Evolutionary conservation across 441 rosid genomes (phyloP).

Genomic region (Kokia cookei): DNA sequence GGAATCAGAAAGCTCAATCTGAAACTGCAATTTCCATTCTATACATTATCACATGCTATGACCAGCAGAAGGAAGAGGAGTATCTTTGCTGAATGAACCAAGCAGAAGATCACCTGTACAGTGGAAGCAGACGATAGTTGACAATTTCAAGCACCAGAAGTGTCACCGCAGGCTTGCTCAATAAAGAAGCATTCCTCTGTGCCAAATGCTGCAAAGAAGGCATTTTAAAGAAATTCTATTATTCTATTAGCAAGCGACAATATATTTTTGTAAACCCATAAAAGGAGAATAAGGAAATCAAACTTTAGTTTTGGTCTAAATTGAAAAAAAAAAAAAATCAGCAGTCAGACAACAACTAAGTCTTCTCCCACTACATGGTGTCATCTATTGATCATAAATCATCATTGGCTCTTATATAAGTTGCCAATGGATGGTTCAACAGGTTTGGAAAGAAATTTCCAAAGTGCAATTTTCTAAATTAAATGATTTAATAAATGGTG

Average conservation of each 20-base stretch:
- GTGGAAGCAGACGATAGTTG: slow-evolving; percentile 93
- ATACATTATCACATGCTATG: slow-evolving; percentile 1
- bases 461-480: not conserved
- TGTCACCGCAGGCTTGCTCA: slow-evolving; percentile 89
- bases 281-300: slow-evolving; percentile 6
- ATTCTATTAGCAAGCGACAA: slow-evolving; percentile 2
- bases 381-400: slow-evolving; percentile 1
- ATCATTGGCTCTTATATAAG: not conserved
- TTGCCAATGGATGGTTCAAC: not conserved
- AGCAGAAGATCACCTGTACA: slow-evolving; percentile 63
- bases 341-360: not conserved
- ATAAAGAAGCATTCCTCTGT: slow-evolving; percentile 74
- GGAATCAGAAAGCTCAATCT: not conserved
- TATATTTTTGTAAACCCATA: not conserved
- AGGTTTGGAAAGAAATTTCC: not conserved
- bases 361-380: not conserved
- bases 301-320: not conserved
- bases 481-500: not conserved
- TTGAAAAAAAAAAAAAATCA: not conserved
- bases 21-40: not conserved
- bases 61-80: slow-evolving; percentile 4
- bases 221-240: slow-evolving; percentile 15
- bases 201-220: slow-evolving; percentile 74
- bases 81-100: slow-evolving; percentile 7
- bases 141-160: slow-evolving; percentile 90